Conservation (phyloP, 192 early-diverging fungal species). For the Rhizophagus clarus region DNA sequence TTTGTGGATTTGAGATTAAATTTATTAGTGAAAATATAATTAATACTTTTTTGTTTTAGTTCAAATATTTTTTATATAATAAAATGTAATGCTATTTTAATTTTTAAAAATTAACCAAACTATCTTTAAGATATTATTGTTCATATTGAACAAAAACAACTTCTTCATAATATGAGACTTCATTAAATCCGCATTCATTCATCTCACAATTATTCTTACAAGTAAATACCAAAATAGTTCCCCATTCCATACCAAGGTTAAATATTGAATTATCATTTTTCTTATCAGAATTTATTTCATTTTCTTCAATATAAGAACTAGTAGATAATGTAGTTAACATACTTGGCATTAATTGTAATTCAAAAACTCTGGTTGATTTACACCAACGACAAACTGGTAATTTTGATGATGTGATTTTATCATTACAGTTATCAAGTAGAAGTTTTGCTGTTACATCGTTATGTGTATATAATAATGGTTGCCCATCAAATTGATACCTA, state of each 20-base stretch:
- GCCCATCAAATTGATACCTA: slow-evolving; percentile 71
- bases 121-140: slow-evolving; percentile 16
- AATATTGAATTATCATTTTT: slow-evolving; percentile 44
- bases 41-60: too few species aligned
- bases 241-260: slow-evolving; percentile 87
- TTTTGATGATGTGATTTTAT: slow-evolving; percentile 35
- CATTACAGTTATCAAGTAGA: slow-evolving; percentile 42
- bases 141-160: slow-evolving; percentile 63
- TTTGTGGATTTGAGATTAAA: too few species aligned
- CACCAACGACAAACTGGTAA: slow-evolving; percentile 72
- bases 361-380: slow-evolving; percentile 71
- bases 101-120: too few species aligned
- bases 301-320: slow-evolving; percentile 50
- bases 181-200: slow-evolving; percentile 17
- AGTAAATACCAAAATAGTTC: slow-evolving; percentile 80
- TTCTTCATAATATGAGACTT: slow-evolving; percentile 63
- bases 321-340: slow-evolving; percentile 72
- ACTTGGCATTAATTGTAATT: slow-evolving; percentile 93
- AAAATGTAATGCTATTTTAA: too few species aligned
- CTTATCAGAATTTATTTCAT: slow-evolving; percentile 38
- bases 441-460: slow-evolving; percentile 52
- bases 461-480: slow-evolving; percentile 67
- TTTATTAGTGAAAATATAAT: too few species aligned
- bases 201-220: slow-evolving; percentile 80
- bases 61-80: too few species aligned